These are phyloP conservation scores for Pythium aquatile DNA, from an alignment of 352 stramenopile genomes.

Conservation along the genomic window DNA sequence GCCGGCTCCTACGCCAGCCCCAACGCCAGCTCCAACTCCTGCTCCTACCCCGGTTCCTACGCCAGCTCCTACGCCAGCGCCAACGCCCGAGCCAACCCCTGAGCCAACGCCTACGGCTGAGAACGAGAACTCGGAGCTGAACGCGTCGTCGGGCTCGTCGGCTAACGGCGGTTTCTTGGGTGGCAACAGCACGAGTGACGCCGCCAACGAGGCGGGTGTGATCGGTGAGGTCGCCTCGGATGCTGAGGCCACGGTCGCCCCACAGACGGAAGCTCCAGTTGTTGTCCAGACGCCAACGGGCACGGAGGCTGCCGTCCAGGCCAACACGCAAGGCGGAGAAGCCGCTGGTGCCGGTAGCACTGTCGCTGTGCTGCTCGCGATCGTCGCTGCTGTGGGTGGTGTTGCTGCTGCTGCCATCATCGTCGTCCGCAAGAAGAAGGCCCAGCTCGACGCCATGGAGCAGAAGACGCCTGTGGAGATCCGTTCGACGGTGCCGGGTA, in stretches of 20 bases:
- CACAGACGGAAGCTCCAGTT: neutral
- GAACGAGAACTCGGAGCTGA: neutral
- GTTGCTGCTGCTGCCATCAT: slow-evolving; percentile 39
- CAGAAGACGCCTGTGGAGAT: slow-evolving; percentile 47
- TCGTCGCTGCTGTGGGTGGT: slow-evolving; percentile 23
- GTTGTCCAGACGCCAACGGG: neutral
- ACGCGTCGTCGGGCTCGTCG: neutral
- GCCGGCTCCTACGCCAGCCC: slow-evolving; percentile 13
- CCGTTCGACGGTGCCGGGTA: slow-evolving; percentile 3
- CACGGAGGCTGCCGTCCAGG: neutral
- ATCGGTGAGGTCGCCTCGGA: neutral
- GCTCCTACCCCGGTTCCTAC: neutral
- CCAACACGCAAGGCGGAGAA: neutral
- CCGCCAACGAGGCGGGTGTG: neutral
- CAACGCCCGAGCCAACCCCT: neutral
- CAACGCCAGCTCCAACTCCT: neutral
- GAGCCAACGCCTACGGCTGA: neutral
- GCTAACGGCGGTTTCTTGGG: neutral
- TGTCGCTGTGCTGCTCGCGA: slow-evolving; percentile 8
- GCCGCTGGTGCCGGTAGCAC: neutral
- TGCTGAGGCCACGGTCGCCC: neutral
- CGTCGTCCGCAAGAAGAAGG: slow-evolving; percentile 55
- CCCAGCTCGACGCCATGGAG: slow-evolving; percentile 53
- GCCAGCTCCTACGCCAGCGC: neutral
- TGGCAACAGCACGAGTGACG: neutral